phyloP scores from a whole-genome alignment of 352 stramenopile genomes.

The Globisporangium abappressorium region DNA sequence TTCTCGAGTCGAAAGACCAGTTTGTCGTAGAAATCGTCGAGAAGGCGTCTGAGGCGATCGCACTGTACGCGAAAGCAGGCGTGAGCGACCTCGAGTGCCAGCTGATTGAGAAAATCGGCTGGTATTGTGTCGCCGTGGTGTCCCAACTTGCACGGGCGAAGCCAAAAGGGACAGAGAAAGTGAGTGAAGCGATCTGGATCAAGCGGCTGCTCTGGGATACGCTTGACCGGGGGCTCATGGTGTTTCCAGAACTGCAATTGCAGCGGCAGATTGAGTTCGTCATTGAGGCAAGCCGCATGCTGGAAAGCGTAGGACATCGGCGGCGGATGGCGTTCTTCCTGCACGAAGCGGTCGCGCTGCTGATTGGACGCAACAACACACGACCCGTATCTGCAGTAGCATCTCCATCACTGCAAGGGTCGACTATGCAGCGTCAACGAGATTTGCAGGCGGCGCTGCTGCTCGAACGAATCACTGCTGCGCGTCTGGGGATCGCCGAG shows the following conservation, averaged over 20 bases:
- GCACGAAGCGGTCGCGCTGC: constrained; percentile 57
- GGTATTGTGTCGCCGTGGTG: constrained; percentile 65
- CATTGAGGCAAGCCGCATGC: constrained; percentile 57
- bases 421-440: constrained; percentile 27
- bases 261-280: constrained; percentile 68
- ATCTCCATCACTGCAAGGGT: constrained; percentile 12
- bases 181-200: constrained; percentile 57
- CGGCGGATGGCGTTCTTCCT: constrained; percentile 69
- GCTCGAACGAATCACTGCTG: constrained; percentile 49
- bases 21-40: constrained; percentile 77
- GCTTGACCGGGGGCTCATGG: constrained; percentile 49
- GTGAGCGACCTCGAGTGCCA: constrained; percentile 68
- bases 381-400: constrained; percentile 3
- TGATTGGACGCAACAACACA: constrained; percentile 36
- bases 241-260: constrained; percentile 46
- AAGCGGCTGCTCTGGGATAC: constrained; percentile 72
- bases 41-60: constrained; percentile 67
- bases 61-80: constrained; percentile 62
- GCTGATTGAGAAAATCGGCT: constrained; percentile 66
- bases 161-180: constrained; percentile 27
- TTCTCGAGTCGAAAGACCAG: constrained; percentile 42
- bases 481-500: constrained; percentile 44
- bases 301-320: constrained; percentile 59
- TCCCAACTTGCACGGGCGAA: constrained; percentile 24
- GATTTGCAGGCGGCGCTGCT: constrained; percentile 61